Conservation (phyloP, 192 early-diverging fungal species). For the Kappamyces sp. region DNA sequence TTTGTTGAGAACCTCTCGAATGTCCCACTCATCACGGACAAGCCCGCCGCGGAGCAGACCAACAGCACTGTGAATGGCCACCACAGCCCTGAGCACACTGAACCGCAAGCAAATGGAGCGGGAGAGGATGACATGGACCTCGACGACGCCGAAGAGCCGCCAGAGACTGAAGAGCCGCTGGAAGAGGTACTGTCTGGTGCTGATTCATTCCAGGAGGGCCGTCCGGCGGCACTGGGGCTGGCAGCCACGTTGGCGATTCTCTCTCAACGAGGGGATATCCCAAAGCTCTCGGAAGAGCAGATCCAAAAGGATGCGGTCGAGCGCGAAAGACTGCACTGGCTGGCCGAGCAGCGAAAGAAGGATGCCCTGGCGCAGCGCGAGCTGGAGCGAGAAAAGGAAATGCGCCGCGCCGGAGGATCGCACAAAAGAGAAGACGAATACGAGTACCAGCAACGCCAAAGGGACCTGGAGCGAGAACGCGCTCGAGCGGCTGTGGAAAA, state of each 20-base stretch:
- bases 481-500: conserved; percentile 49
- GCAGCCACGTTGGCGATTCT: conserved; percentile 77
- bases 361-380: conserved; percentile 54
- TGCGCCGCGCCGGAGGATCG: background rate
- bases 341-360: conserved; percentile 55
- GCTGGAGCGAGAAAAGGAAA: conserved; percentile 62
- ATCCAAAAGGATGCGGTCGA: conserved; percentile 54
- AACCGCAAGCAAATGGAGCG: conserved; percentile 18
- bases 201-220: conserved; percentile 61
- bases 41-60: background rate
- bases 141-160: background rate
- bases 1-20: conserved; percentile 67
- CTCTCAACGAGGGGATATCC: conserved; percentile 66
- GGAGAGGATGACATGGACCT: conserved; percentile 20
- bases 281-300: conserved; percentile 63
- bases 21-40: conserved; percentile 23
- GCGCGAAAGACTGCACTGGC: conserved; percentile 60
- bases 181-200: conserved; percentile 3
- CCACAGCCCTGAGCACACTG: conserved; percentile 3
- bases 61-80: background rate
- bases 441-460: conserved; percentile 31
- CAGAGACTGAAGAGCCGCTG: conserved; percentile 4
- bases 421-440: conserved; percentile 57
- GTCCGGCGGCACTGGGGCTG: conserved; percentile 70
- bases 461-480: conserved; percentile 32